A percentile compares a stretch with the other conserved stretches of the same genome.
phyloP scores from a whole-genome alignment of 2,329 filamentous ascomycete genomes.

The Colletotrichum destructivum region DNA sequence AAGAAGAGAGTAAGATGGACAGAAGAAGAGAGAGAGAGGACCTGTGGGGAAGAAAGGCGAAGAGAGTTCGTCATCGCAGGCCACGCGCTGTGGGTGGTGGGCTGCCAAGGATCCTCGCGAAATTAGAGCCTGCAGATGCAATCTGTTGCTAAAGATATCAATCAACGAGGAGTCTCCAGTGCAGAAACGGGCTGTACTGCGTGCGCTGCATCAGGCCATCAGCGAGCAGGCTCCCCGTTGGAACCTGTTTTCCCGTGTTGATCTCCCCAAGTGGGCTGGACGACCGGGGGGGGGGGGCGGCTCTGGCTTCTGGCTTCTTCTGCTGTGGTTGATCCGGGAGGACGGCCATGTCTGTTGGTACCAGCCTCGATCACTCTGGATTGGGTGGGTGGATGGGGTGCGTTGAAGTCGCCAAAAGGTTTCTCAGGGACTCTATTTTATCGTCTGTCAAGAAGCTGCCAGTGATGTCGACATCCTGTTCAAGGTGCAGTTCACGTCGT shows the following conservation, averaged over 20 bases:
- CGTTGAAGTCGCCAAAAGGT: slow-evolving; percentile 12
- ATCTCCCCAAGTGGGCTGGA: slow-evolving; percentile 35
- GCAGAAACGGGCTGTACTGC: neutral
- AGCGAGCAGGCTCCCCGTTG: slow-evolving; percentile 22
- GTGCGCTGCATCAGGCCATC: slow-evolving; percentile 3
- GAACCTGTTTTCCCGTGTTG: slow-evolving; percentile 16
- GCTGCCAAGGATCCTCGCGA: slow-evolving; percentile 35
- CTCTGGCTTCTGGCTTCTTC: neutral
- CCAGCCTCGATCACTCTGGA: neutral
- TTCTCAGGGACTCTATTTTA: neutral
- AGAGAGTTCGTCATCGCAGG: slow-evolving; percentile 37
- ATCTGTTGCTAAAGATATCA: slow-evolving; percentile 37
- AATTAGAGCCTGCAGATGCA: slow-evolving; percentile 31
- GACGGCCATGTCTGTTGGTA: neutral
- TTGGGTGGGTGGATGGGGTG: too few species aligned
- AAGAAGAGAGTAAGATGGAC: slow-evolving; percentile 13
- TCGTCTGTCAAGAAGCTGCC: slow-evolving; percentile 12
- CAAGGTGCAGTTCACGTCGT: slow-evolving; percentile 16
- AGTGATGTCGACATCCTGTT: neutral
- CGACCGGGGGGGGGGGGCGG: too few species aligned
- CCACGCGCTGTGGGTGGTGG: slow-evolving; percentile 35
- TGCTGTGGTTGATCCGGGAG: neutral
- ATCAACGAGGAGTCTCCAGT: neutral
- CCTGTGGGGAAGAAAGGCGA: slow-evolving; percentile 11
- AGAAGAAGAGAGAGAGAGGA: neutral